phyloP scores from a whole-genome alignment of 1,284 basidiomycete species.

The Ganoderma resinaceum region DNA sequence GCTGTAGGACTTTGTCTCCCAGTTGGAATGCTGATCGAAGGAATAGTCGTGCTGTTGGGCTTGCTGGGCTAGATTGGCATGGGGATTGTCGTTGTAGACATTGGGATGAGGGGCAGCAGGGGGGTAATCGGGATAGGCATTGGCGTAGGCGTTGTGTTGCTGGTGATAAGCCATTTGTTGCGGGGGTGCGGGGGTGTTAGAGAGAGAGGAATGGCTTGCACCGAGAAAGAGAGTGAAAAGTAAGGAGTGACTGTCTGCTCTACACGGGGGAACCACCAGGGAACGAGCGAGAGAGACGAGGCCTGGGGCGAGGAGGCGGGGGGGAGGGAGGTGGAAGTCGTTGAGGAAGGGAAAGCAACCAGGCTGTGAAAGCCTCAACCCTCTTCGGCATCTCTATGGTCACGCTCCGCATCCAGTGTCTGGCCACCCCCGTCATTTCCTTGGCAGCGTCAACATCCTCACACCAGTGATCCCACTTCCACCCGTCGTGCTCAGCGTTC shows the following conservation, averaged over 20 bases:
- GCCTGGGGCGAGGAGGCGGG: slow-evolving; percentile 22
- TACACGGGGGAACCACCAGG: slow-evolving; percentile 32
- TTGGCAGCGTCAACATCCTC: not conserved
- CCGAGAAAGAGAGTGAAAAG: slow-evolving; percentile 22
- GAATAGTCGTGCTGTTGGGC: slow-evolving; percentile 34
- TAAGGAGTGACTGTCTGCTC: slow-evolving; percentile 32
- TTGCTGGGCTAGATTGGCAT: slow-evolving; percentile 37
- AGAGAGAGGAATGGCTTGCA: slow-evolving; percentile 8
- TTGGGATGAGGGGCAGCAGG: slow-evolving; percentile 24
- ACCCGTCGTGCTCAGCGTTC: not conserved
- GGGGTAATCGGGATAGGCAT: slow-evolving; percentile 43
- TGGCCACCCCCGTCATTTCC: not conserved
- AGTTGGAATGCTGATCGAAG: slow-evolving; percentile 52
- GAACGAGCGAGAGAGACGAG: slow-evolving; percentile 29
- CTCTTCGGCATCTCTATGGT: not conserved
- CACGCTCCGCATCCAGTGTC: not conserved
- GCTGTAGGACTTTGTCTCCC: slow-evolving; percentile 74
- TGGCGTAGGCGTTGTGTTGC: slow-evolving; percentile 53
- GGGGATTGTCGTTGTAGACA: slow-evolving; percentile 37
- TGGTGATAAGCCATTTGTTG: slow-evolving; percentile 62
- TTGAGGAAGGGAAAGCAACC: slow-evolving; percentile 13
- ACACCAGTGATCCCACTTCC: not conserved
- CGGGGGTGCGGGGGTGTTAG: slow-evolving; percentile 4
- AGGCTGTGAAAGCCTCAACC: slow-evolving; percentile 11
- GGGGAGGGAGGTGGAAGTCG: slow-evolving; percentile 17